phyloP scores from a whole-genome alignment of 495 filamentous ascomycete species.

The Tricharina praecox region DNA sequence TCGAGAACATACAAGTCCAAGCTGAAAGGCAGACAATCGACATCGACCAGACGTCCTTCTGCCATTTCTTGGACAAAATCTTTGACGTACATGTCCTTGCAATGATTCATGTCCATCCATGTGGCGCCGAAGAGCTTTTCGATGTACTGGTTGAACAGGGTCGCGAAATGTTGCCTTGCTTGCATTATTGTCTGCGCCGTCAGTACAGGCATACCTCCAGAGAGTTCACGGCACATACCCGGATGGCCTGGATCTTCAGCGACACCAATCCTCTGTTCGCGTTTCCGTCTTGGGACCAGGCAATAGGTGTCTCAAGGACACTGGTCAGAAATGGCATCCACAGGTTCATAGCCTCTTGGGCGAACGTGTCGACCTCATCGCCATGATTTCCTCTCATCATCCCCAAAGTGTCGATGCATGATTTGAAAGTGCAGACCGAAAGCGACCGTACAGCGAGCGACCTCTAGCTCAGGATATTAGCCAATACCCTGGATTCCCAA shows the following conservation, averaged over 20 bases:
- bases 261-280: slow-evolving; percentile 44
- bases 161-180: slow-evolving; percentile 66
- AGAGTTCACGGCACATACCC: slow-evolving; percentile 38
- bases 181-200: slow-evolving; percentile 60
- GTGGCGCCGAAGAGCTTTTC: slow-evolving; percentile 61
- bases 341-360: slow-evolving; percentile 58
- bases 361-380: slow-evolving; percentile 66
- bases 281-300: slow-evolving; percentile 32
- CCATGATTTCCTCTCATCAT: slow-evolving; percentile 87
- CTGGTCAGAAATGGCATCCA: slow-evolving; percentile 75
- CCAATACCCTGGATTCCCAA: neutral
- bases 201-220: too few species aligned
- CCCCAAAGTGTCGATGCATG: slow-evolving; percentile 85
- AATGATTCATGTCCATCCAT: slow-evolving; percentile 65
- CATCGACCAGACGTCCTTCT: slow-evolving; percentile 76
- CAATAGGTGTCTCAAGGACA: slow-evolving; percentile 42
- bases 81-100: slow-evolving; percentile 53
- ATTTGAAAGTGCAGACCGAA: slow-evolving; percentile 72
- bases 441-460: slow-evolving; percentile 61
- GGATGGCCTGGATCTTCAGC: slow-evolving; percentile 77
- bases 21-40: slow-evolving; percentile 80
- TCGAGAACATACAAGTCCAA: slow-evolving; percentile 88
- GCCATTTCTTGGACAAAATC: slow-evolving; percentile 72
- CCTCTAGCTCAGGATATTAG: slow-evolving; percentile 28
- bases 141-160: slow-evolving; percentile 62